phyloP scores from a whole-genome alignment of 1,284 basidiomycete species.

The Rhodotorula sp. region DNA sequence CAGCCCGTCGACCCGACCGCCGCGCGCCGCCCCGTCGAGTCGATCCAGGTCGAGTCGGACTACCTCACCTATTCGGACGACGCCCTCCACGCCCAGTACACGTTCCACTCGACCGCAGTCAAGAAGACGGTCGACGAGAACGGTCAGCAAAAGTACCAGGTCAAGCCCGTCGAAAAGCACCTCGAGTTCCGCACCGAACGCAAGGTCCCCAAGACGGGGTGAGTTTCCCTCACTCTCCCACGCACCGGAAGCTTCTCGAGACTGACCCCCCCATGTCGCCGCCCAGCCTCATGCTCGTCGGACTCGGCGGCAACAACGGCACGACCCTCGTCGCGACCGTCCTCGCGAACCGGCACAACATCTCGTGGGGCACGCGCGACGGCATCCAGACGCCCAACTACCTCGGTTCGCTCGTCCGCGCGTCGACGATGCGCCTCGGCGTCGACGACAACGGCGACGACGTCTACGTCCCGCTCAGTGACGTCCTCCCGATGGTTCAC shows the following conservation, averaged over 20 bases:
- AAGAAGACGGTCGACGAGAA: slow-evolving; percentile 62
- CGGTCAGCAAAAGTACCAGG: slow-evolving; percentile 54
- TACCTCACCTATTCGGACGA: slow-evolving; percentile 77
- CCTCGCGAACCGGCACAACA: slow-evolving; percentile 92
- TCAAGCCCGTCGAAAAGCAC: slow-evolving; percentile 68
- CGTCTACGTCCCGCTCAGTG: slow-evolving; percentile 86
- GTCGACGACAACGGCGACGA: slow-evolving; percentile 83
- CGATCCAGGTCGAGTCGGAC: slow-evolving; percentile 79
- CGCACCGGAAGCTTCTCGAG: background rate
- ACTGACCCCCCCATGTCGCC: background rate
- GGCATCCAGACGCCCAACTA: slow-evolving; percentile 95
- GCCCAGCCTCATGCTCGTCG: slow-evolving; percentile 88
- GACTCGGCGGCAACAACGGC: slow-evolving; percentile 96
- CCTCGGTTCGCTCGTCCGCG: slow-evolving; percentile 79
- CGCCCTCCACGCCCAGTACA: slow-evolving; percentile 76
- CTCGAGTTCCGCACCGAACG: slow-evolving; percentile 91
- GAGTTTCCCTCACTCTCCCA: slow-evolving; percentile 48
- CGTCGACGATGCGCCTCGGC: slow-evolving; percentile 90
- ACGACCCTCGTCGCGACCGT: slow-evolving; percentile 91
- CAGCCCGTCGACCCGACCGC: slow-evolving; percentile 73
- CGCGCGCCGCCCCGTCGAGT: slow-evolving; percentile 64
- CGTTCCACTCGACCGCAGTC: slow-evolving; percentile 60
- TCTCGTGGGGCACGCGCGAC: slow-evolving; percentile 91
- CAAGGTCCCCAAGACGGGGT: slow-evolving; percentile 90
- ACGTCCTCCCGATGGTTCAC: slow-evolving; percentile 96